Base-by-base conservation (phyloP, 169 alveolate genomes). In the Cryptosporidium muris region DNA sequence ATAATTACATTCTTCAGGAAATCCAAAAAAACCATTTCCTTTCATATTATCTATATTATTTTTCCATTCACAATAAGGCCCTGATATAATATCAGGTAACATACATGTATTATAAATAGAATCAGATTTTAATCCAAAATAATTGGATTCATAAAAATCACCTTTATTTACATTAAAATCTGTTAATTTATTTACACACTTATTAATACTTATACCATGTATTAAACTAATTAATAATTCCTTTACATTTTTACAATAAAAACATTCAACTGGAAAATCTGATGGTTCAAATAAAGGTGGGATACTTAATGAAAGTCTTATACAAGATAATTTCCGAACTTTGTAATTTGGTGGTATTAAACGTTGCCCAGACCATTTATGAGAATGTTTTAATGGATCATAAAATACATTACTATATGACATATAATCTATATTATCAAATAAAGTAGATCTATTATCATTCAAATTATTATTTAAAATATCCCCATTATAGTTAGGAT, bases 1-100 rank as follows among this genome's bases (percentile, higher is more conserved):
- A 60, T 74, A 74, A 34, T 58, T 74, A 66, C 85, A 74, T 43
- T 74, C 67, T 1, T 74, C 85, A n/a, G 67, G 45, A 6, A 42
- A 25, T 14, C 45, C 68, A 60, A 58, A 58, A n/a, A 25, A 54
- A 48, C 54, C 16, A 25, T 74, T 58, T 8, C 25, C 48, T 8
- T 12, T 40, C 37, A 43, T 64, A 49, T 34, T 3, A 16, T 4
- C 38, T 60, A 5, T n/a, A 25, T 58, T 62, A 43, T 43, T 38
- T 8, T 56, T 64, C 1, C 12, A 3, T 34, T 37, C 16, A 54
- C 2, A 25, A 34, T 42, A 45, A 6, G 85, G 85, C 2, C 85
- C 85, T 0, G 85, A 40, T 16, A 74, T 74, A 11, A 74, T 42
- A 60, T 74, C 85, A 2, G 85, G 85, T 25, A 74, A 2, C 36